Evolutionary conservation across 1,139 yeast genomes (phyloP).

Genomic region (Geotrichum klebahnii): DNA sequence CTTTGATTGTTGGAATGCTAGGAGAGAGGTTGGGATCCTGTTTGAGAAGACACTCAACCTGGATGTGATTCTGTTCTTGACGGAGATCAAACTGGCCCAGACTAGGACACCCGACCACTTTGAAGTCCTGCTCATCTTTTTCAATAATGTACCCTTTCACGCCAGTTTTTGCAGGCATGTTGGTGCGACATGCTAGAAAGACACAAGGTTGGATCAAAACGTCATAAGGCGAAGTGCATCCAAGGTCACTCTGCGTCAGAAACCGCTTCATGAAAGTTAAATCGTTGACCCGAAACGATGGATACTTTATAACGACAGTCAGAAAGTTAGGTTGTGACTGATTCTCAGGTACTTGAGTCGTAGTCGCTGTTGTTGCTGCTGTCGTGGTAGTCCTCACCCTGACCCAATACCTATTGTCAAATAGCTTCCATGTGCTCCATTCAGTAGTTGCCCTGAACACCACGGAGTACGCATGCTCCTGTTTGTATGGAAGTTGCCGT

Average conservation of each 20-base stretch:
- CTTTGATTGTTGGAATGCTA: no score
- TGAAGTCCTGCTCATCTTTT: slow-evolving; percentile 9
- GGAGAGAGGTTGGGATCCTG: no score
- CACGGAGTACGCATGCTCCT: not conserved
- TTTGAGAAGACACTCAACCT: no score
- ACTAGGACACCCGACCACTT: slow-evolving; percentile 7
- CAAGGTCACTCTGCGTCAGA: not conserved
- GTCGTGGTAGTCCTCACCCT: slow-evolving; percentile 24
- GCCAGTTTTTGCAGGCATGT: not conserved
- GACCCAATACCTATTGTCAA: slow-evolving; percentile 45
- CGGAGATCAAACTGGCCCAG: no score
- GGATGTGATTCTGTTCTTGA: no score
- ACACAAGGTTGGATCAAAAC: slow-evolving; percentile 12
- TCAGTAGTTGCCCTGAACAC: slow-evolving; percentile 1
- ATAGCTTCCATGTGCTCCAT: slow-evolving; percentile 37
- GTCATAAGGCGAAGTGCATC: slow-evolving; percentile 1
- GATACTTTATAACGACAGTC: slow-evolving; percentile 11
- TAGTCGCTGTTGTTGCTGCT: no score
- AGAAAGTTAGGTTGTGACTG: not conserved
- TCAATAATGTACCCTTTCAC: not conserved
- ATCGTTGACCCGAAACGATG: slow-evolving; percentile 7
- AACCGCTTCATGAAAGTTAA: slow-evolving; percentile 3
- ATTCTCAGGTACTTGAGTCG: not conserved
- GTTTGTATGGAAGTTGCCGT: slow-evolving; percentile 10
- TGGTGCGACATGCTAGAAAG: not conserved